Conservation (phyloP, 176 grass and related monocot species). For the Rhynchospora breviuscula region DNA sequence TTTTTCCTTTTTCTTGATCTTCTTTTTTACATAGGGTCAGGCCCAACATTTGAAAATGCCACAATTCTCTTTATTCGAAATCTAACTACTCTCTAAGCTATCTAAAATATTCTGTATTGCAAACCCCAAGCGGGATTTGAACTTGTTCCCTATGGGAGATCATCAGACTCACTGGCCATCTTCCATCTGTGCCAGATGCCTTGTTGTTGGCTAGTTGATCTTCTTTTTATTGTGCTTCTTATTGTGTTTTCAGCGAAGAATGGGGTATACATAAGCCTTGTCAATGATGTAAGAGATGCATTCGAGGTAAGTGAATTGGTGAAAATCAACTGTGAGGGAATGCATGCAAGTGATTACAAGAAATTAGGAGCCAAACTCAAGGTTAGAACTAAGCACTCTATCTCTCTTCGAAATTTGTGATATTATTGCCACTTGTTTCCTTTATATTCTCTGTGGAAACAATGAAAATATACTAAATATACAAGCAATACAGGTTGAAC, state of each 20-base stretch:
- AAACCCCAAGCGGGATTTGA: no score
- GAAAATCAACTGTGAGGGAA: constrained; percentile 75
- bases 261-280: constrained; percentile 90
- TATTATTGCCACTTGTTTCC: background rate
- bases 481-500: background rate
- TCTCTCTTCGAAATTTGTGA: constrained; percentile 12
- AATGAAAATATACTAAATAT: background rate
- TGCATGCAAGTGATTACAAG: constrained; percentile 98
- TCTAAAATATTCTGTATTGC: no score
- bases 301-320: constrained; percentile 79
- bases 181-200: no score
- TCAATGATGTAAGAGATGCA: constrained; percentile 77
- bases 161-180: no score
- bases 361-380: constrained; percentile 94
- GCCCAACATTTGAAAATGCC: no score
- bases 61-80: no score
- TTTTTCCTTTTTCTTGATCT: no score
- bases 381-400: constrained; percentile 28
- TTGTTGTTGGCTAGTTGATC: background rate
- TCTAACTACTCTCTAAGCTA: no score
- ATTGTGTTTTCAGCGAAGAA: constrained; percentile 64
- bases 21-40: no score
- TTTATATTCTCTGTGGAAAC: background rate
- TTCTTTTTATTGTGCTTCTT: background rate
- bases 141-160: no score